Conservation (phyloP, 2,329 filamentous ascomycete genomes). For the Whalleya microplaca region DNA sequence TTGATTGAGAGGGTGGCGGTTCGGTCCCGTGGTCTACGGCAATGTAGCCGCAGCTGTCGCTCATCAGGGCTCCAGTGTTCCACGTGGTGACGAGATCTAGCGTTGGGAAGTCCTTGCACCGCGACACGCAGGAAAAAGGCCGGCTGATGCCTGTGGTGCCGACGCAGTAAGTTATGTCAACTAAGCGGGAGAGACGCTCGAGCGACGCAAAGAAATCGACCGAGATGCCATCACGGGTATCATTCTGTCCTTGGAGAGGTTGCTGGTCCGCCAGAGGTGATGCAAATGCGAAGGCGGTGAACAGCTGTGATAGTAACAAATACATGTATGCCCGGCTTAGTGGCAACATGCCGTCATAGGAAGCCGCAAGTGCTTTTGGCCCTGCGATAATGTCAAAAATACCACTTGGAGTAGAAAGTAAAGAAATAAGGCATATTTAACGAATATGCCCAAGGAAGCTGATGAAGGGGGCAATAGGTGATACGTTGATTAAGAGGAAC, state of each 20-base stretch:
- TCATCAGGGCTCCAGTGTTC: conserved; percentile 85
- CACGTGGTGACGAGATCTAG: conserved; percentile 83
- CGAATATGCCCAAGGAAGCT: not conserved
- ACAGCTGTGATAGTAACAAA: conserved; percentile 10
- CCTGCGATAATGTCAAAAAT: not conserved
- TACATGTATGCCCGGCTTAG: not conserved
- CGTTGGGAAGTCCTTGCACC: conserved; percentile 80
- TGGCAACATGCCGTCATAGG: not conserved
- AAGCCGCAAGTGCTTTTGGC: not conserved
- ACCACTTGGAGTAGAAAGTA: not conserved
- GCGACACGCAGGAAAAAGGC: conserved; percentile 84
- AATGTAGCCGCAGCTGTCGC: conserved; percentile 92
- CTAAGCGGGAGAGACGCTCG: conserved; percentile 85
- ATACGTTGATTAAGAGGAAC: conserved; percentile 11
- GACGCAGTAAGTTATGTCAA: conserved; percentile 94
- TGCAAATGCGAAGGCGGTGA: conserved; percentile 14
- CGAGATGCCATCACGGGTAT: conserved; percentile 50
- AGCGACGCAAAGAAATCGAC: conserved; percentile 74
- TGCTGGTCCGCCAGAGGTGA: conserved; percentile 19
- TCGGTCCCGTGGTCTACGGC: conserved; percentile 76
- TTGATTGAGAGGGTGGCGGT: conserved; percentile 20
- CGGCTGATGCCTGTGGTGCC: conserved; percentile 78
- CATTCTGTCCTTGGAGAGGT: conserved; percentile 8
- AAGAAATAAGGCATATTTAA: not conserved
- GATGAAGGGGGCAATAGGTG: not conserved